Conservation (phyloP, 192 early-diverging fungal species). For the Paraglomus occultum region DNA sequence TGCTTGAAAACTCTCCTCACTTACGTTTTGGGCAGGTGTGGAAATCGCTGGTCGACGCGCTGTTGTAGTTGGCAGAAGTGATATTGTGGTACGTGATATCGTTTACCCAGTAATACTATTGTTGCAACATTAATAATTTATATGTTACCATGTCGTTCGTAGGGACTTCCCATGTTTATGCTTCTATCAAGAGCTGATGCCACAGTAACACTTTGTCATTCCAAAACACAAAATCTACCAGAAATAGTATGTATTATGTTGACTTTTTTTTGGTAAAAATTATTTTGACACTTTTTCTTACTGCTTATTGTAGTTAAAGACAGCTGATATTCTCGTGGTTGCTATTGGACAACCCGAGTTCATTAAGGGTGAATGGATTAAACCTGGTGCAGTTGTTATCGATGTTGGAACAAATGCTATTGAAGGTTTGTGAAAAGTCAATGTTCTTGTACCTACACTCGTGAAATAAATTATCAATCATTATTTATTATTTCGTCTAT, state of each 20-base stretch:
- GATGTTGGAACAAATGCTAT: constrained; percentile 97
- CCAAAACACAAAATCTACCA: constrained; percentile 71
- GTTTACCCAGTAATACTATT: background rate
- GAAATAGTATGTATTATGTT: constrained; percentile 59
- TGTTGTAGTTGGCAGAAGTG: constrained; percentile 95
- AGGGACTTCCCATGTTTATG: constrained; percentile 81
- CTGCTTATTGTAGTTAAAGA: constrained; percentile 38
- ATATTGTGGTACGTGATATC: constrained; percentile 71
- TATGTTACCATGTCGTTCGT: background rate
- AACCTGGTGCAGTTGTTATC: constrained; percentile 89
- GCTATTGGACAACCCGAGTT: constrained; percentile 80
- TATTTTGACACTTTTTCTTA: background rate
- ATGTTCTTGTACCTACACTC: background rate
- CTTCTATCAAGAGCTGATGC: constrained; percentile 80
- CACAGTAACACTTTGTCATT: constrained; percentile 96
- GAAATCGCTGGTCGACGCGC: constrained; percentile 81
- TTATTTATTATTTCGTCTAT: background rate
- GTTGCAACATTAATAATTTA: background rate
- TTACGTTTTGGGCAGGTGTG: constrained; percentile 39
- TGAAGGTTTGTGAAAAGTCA: constrained; percentile 41
- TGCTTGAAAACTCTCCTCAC: background rate
- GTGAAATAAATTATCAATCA: background rate
- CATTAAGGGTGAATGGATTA: constrained; percentile 93
- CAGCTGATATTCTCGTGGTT: constrained; percentile 89
- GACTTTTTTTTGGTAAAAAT: background rate